Evolutionary conservation across 208 protist genomes (phyloP), one percentile per base, ranked within the genome.

Genomic region (Herpetomonas samuelpessoai): DNA sequence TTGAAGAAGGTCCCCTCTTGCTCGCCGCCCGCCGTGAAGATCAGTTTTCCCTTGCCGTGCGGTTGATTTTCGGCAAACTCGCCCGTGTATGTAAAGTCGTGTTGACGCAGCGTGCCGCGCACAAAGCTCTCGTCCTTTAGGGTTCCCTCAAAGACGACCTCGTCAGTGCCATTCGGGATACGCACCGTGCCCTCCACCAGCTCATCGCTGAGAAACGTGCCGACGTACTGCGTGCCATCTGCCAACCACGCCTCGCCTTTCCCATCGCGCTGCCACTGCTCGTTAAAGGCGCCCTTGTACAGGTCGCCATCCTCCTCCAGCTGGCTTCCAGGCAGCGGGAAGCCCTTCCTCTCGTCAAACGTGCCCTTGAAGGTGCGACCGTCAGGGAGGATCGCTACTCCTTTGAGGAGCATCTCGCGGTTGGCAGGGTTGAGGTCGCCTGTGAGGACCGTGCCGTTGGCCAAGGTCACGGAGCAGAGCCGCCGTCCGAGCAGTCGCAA

Each of bases 301-400:
- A 93, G 49, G 55, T 94, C 86, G 1, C 92, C 92, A 46, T 97
- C 92, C 35, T 97, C 92, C 58, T 94, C 84, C 19, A 97, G 76
- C 44, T 90, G 68, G 39, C 79, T 83, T 4, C 88, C 89, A 2
- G 65, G 35, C 2, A 94, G 74, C 0, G 88, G 91, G 62, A 80
- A 83, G n/a, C 86, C 87, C 7, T 62, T 22, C 16, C 51, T 9
- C 14, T 50, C 31, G 63, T 93, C 81, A 73, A 93, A 96, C 4
- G 29, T 45, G 3, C 91, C 91, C 57, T 69, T 77, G 63, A 81
- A 96, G 30, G 82, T 71, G 25, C 88, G 87, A 4, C 91, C 91
- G 28, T 96, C 91, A 0, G 85, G 81, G 9, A 91, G 65, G 9
- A 76, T 81, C 1, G 77, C 84, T 14, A 68, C 68, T 1, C 90